Evolutionary conservation across 495 filamentous ascomycete species (phyloP).

Genomic region (Aspergillus affinis): DNA sequence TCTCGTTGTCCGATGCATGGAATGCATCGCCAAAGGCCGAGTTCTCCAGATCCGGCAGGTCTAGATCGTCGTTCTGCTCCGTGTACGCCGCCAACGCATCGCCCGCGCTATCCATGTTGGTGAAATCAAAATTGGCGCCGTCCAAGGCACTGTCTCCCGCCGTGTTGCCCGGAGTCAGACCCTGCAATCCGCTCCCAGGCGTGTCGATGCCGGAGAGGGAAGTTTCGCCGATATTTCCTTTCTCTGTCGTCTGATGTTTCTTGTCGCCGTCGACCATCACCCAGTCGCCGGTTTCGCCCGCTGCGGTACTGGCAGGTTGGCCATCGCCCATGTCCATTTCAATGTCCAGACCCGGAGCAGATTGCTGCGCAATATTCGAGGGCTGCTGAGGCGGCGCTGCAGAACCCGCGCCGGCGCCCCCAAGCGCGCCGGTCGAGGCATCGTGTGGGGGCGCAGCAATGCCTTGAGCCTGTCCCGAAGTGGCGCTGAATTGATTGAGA

Average conservation of each 20-base stretch:
- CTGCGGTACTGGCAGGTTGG: conserved; percentile 29
- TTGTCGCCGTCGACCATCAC: conserved; percentile 57
- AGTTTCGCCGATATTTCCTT: conserved; percentile 17
- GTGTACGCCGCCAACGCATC: conserved; percentile 61
- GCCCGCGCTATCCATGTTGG: conserved; percentile 60
- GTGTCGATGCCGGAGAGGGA: conserved; percentile 24
- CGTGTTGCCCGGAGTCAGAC: conserved; percentile 27
- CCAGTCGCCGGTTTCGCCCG: conserved; percentile 55
- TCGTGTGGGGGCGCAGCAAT: neutral
- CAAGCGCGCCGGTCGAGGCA: neutral
- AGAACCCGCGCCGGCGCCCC: conserved; percentile 10
- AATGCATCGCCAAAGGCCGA: conserved; percentile 65
- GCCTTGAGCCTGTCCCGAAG: conserved; percentile 18
- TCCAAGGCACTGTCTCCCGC: conserved; percentile 37
- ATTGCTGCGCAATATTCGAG: neutral
- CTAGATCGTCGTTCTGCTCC: conserved; percentile 51
- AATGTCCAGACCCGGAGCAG: conserved; percentile 27
- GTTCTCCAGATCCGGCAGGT: conserved; percentile 54
- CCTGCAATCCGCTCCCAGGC: conserved; percentile 26
- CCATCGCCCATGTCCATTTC: conserved; percentile 46
- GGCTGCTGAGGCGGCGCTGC: conserved; percentile 6
- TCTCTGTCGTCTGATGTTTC: conserved; percentile 25
- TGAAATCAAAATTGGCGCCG: conserved; percentile 52
- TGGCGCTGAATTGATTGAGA: conserved; percentile 62
- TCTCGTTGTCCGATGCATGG: conserved; percentile 56